Percentiles rank a stretch among this genome's conserved stretches.
Conservation (phyloP, 176 grass and related monocot species). For the Calamus simplicifolius region DNA sequence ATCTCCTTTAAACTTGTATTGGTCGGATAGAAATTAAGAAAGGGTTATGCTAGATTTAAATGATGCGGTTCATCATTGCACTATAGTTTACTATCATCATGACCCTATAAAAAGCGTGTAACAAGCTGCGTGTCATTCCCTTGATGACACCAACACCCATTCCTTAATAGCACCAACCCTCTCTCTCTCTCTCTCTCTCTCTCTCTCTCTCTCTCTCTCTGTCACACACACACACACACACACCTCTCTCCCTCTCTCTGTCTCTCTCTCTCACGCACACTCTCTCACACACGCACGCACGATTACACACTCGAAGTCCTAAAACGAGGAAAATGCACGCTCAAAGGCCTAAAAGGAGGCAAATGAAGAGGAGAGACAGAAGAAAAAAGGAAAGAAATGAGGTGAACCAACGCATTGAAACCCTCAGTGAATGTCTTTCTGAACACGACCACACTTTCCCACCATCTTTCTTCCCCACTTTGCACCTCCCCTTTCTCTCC, state of each 20-base stretch:
- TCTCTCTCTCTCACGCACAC: too few relatives aligned
- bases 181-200: constrained; percentile 10
- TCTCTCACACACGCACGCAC: too few relatives aligned
- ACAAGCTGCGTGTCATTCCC: constrained; percentile 9
- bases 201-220: too few relatives aligned
- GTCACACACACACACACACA: too few relatives aligned
- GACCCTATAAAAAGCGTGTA: not conserved
- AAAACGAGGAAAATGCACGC: not conserved
- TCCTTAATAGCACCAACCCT: too few relatives aligned
- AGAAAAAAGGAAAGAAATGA: not conserved
- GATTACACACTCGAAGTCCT: too few relatives aligned
- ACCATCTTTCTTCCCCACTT: constrained; percentile 7
- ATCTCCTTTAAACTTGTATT: too few relatives aligned
- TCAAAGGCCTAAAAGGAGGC: not conserved
- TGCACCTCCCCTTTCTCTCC: constrained; percentile 13
- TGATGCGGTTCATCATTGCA: not conserved
- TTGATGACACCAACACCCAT: constrained; percentile 1
- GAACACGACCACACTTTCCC: constrained; percentile 17
- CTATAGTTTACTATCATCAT: constrained; percentile 3
- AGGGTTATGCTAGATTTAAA: not conserved
- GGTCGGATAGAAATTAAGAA: too few relatives aligned
- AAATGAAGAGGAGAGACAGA: not conserved
- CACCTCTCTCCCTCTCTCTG: too few relatives aligned
- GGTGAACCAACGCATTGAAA: constrained; percentile 7
- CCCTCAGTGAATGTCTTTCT: constrained; percentile 13